Evolutionary conservation across 2,329 filamentous ascomycete genomes (phyloP).

Genomic region (Talaromyces albobiverticillius): DNA sequence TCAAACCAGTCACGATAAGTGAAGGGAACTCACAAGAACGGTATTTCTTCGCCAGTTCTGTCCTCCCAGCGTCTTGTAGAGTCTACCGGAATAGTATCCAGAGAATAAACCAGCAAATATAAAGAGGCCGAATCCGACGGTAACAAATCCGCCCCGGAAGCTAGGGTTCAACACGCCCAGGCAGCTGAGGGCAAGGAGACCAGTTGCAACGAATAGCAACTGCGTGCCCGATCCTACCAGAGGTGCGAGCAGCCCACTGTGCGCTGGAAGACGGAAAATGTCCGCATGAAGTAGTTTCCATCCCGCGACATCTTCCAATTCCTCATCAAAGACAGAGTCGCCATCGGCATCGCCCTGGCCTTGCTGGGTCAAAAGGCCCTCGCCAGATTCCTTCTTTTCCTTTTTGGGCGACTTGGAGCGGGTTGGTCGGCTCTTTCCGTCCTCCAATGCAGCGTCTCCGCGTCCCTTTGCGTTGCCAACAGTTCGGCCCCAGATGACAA

Average conservation of each 20-base stretch:
- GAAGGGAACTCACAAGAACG: constrained; percentile 49
- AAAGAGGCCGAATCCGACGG: constrained; percentile 78
- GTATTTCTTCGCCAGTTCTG: constrained; percentile 73
- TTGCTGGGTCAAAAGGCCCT: constrained; percentile 59
- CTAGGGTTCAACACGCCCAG: constrained; percentile 79
- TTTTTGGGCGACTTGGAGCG: constrained; percentile 46
- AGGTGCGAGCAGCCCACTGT: constrained; percentile 72
- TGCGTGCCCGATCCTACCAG: constrained; percentile 84
- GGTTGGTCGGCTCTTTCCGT: constrained; percentile 58
- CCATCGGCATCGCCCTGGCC: constrained; percentile 52
- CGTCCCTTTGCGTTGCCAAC: constrained; percentile 75
- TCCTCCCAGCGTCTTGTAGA: constrained; percentile 82
- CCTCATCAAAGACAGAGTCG: constrained; percentile 65
- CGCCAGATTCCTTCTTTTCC: constrained; percentile 53
- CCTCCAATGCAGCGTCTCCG: constrained; percentile 64
- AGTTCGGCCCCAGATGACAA: constrained; percentile 77
- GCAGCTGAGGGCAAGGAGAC: constrained; percentile 69
- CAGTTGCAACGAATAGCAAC: constrained; percentile 75
- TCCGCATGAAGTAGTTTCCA: constrained; percentile 91
- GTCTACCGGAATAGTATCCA: constrained; percentile 78
- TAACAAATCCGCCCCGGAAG: constrained; percentile 86
- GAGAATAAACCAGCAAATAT: constrained; percentile 80
- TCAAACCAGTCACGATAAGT: background rate
- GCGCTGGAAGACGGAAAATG: constrained; percentile 72
- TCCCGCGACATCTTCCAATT: constrained; percentile 75